These are phyloP conservation scores for Haematococcus sp. DNA, from an alignment of 139 green algal species.

Conservation along the genomic window DNA sequence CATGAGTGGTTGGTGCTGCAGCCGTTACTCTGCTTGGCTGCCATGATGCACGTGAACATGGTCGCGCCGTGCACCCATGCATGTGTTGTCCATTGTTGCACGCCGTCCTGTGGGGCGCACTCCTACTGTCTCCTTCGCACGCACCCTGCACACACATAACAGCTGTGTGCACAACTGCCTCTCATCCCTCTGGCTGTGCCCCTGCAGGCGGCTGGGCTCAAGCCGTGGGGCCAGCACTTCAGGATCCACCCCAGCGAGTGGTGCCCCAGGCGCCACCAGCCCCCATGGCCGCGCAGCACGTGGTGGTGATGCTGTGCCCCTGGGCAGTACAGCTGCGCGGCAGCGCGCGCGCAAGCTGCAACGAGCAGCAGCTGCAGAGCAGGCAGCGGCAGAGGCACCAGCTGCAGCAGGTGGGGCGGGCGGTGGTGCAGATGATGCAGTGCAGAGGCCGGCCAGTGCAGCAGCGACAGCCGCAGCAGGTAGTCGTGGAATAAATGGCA, in stretches of 20 bases:
- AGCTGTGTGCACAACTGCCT: too few relatives aligned
- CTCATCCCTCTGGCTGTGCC: too few relatives aligned
- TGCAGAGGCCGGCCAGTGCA: too few relatives aligned
- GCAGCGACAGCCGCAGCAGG: slow-evolving; percentile 6
- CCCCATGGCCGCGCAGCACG: too few relatives aligned
- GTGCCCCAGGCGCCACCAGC: too few relatives aligned
- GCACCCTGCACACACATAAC: too few relatives aligned
- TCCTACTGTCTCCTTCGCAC: neutral
- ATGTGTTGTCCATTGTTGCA: too few relatives aligned
- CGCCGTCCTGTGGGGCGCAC: too few relatives aligned
- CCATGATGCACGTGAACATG: neutral
- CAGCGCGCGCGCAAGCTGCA: neutral
- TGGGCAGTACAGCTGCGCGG: neutral
- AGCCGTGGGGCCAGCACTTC: neutral
- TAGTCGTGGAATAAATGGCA: neutral
- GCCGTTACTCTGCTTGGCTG: neutral
- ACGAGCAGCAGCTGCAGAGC: neutral
- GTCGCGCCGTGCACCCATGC: too few relatives aligned
- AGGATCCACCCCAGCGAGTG: too few relatives aligned
- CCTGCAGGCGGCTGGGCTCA: neutral
- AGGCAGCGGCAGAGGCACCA: neutral
- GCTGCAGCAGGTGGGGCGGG: neutral
- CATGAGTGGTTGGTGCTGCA: neutral
- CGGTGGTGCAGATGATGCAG: too few relatives aligned
- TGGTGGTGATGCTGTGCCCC: neutral